A percentile compares a stretch with the other conserved stretches of the same genome.
phyloP scores from a whole-genome alignment of 1,284 basidiomycete genomes.

The Pseudozyma hubeiensis region DNA sequence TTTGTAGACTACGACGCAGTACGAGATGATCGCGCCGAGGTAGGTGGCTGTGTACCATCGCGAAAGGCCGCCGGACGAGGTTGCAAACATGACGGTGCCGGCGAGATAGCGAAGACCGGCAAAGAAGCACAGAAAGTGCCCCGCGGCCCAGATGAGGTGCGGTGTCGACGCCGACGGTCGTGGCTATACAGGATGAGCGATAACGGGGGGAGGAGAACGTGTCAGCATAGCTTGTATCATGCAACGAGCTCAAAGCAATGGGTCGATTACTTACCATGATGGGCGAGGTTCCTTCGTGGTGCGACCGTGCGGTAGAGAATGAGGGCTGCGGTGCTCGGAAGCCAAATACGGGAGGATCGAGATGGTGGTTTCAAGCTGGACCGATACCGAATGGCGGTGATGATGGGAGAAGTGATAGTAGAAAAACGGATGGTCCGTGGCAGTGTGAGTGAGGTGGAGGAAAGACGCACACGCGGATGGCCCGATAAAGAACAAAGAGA shows the following conservation, averaged over 20 bases:
- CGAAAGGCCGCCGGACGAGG: slow-evolving; percentile 52
- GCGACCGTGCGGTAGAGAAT: no score
- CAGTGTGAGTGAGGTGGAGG: no score
- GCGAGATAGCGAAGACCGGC: slow-evolving; percentile 65
- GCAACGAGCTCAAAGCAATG: slow-evolving; percentile 1
- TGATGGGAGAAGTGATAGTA: not conserved
- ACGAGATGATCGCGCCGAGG: slow-evolving; percentile 67
- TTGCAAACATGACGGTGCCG: slow-evolving; percentile 52
- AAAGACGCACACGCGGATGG: no score
- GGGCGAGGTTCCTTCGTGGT: slow-evolving; percentile 1
- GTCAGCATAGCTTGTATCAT: not conserved
- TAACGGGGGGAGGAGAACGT: not conserved
- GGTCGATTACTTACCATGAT: slow-evolving; percentile 19
- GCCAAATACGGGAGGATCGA: no score
- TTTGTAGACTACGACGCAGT: slow-evolving; percentile 69
- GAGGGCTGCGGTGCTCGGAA: no score
- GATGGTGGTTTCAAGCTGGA: not conserved
- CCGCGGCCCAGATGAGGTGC: slow-evolving; percentile 68
- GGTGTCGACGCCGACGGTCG: slow-evolving; percentile 63
- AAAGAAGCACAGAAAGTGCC: slow-evolving; percentile 67
- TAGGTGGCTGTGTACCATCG: slow-evolving; percentile 65
- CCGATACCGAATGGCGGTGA: not conserved
- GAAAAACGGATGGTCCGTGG: not conserved
- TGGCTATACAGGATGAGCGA: slow-evolving; percentile 13
- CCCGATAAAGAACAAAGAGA: no score